Evolutionary conservation across 2,329 filamentous ascomycete species (phyloP), one percentile per base, ranked within the genome.

Genomic region (Aspergillus flavus): DNA sequence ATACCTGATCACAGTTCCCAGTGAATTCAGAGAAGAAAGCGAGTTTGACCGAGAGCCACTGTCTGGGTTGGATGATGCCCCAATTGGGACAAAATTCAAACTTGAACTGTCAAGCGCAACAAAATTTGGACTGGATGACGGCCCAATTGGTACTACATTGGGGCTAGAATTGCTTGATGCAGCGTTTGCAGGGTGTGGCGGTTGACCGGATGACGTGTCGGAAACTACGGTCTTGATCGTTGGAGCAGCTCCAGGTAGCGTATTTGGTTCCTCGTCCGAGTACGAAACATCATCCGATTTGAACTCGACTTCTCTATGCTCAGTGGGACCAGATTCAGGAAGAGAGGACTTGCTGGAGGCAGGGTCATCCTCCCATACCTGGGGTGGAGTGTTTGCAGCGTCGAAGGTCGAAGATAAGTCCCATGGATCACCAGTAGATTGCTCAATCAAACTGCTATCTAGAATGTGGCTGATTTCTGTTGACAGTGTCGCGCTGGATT

Each of bases 1-100:
- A 66, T 79, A 76, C 59, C 77, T 72, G 56, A 79, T 78, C 5
- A 78, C 79, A 7, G 79, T 81, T 57, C 78, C 78, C 58, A 78
- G 61, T 0, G 78, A 79, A 53, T 77, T 78, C 52, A 77, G 73
- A 14, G 78, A 80, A 6, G 78, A 79, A 19, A 79, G 62, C 2
- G 78, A 80, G 52, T 80, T 77, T 0, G 79, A 78, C 21, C 73
- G 72, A 3, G 70, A 72, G 28, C 71, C 71, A 12, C 72, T 73
- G 6, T 74, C 72, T 5, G 75, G 69, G 60, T 72, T 76, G 1
- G 75, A 76, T 6, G 72, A 73, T 1, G 74, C 66, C 45, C 71
- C 70, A 54, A 72, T 65, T 46, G 73, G 72, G 57, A 80, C 63
- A 63, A 80, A 69, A 65, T 79, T 76, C 58, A 78, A 66, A 68